These are phyloP conservation scores for Sedum album DNA, from an alignment of 164 flowering plant genomes.

Conservation along the genomic window DNA sequence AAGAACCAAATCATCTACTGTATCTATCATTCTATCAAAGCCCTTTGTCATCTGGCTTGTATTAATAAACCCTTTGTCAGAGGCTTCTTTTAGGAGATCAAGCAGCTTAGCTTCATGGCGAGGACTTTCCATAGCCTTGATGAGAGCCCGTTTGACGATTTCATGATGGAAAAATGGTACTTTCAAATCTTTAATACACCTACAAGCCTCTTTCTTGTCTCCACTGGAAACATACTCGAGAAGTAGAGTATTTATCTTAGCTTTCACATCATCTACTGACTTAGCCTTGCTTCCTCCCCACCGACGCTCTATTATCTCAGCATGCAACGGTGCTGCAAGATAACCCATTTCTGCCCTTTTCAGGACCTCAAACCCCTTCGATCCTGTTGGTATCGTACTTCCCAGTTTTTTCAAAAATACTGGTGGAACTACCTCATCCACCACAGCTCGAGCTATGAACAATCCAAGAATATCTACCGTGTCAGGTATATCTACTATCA, in stretches of 20 bases:
- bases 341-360: constrained; percentile 63
- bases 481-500: constrained; percentile 74
- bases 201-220: constrained; percentile 61
- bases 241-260: constrained; percentile 44
- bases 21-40: constrained; percentile 52
- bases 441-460: constrained; percentile 74
- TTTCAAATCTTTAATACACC: constrained; percentile 69
- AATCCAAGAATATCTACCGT: constrained; percentile 60
- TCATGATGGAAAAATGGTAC: constrained; percentile 84
- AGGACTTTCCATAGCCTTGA: constrained; percentile 65
- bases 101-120: constrained; percentile 42
- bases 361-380: constrained; percentile 56
- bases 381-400: constrained; percentile 26
- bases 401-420: constrained; percentile 52
- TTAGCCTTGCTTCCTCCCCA: constrained; percentile 67
- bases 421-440: constrained; percentile 86
- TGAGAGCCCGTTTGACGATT: constrained; percentile 56
- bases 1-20: constrained; percentile 62
- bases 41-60: constrained; percentile 73
- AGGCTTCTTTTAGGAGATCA: constrained; percentile 48
- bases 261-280: constrained; percentile 66
- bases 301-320: constrained; percentile 60
- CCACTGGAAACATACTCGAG: constrained; percentile 58
- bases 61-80: constrained; percentile 64
- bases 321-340: constrained; percentile 64